Evolutionary conservation across 129 eudicot genomes (phyloP).

Genomic region (Heracleum sosnowskyi): DNA sequence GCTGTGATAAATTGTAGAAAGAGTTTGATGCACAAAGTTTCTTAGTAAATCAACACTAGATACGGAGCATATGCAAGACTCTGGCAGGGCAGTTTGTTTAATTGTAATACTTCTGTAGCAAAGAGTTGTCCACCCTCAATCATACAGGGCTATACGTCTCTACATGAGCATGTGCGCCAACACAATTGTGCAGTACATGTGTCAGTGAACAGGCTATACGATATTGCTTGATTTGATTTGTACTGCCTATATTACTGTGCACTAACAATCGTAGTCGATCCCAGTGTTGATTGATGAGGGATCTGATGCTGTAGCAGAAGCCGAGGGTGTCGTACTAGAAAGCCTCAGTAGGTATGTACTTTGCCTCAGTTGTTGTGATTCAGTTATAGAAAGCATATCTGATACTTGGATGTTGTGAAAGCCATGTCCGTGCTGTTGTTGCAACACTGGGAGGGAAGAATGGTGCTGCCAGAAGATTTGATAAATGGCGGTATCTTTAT

Average conservation of each 20-base stretch:
- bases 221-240: conserved; percentile 10
- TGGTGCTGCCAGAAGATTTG: conserved; percentile 74
- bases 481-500: conserved; percentile 85
- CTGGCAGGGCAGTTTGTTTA: not conserved
- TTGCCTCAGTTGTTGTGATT: not conserved
- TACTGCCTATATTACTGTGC: conserved; percentile 10
- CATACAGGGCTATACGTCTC: not conserved
- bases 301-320: conserved; percentile 64
- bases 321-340: conserved; percentile 69
- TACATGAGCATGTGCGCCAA: not conserved
- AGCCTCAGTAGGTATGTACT: conserved; percentile 74
- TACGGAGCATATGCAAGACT: not conserved
- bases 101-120: not conserved
- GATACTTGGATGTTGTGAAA: conserved; percentile 20
- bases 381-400: not conserved
- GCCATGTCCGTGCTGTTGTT: conserved; percentile 86
- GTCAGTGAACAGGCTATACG: not conserved
- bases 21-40: not conserved
- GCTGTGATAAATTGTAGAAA: not conserved
- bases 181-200: not conserved
- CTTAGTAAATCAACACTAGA: not conserved
- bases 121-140: not conserved
- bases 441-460: conserved; percentile 81
- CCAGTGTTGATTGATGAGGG: conserved; percentile 73
- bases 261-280: conserved; percentile 31